Conservation (phyloP, 2,329 filamentous ascomycete species). For the Lanzia echinophila region DNA sequence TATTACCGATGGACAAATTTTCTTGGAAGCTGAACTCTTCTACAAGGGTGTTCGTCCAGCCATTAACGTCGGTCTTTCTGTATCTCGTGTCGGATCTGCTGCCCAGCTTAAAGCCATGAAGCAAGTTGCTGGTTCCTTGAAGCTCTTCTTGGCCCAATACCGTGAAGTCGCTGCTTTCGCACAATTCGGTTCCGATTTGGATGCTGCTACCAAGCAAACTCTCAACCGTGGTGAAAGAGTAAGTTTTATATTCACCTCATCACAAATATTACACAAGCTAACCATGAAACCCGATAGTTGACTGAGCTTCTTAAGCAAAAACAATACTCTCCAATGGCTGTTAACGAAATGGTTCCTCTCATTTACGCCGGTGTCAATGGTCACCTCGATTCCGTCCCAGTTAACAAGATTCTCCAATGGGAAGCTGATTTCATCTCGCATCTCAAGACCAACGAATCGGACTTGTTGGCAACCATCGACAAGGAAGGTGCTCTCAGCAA, state of each 20-base stretch:
- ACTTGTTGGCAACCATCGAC: conserved; percentile 78
- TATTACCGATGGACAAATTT: conserved; percentile 99
- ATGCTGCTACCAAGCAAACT: conserved; percentile 98
- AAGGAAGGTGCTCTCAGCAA: conserved; percentile 96
- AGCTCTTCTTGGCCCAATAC: conserved; percentile 99
- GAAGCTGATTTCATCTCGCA: conserved; percentile 91
- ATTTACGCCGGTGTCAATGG: conserved; percentile 99
- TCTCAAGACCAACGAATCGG: conserved; percentile 84
- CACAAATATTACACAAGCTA: conserved; percentile 19
- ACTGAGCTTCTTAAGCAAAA: conserved; percentile 99
- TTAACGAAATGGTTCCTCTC: conserved; percentile 99
- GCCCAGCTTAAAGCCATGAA: conserved; percentile 99
- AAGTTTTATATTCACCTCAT: conserved; percentile 36
- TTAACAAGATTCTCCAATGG: conserved; percentile 86
- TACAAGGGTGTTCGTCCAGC: conserved; percentile 99
- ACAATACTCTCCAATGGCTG: conserved; percentile 97
- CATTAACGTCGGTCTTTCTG: conserved; percentile 99
- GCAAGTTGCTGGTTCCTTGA: conserved; percentile 98
- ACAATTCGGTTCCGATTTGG: conserved; percentile 99
- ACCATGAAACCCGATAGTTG: conserved; percentile 42
- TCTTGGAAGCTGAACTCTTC: conserved; percentile 98
- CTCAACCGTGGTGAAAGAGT: conserved; percentile 96
- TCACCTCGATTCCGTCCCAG: conserved; percentile 80
- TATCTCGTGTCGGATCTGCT: conserved; percentile 98
- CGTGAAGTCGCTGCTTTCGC: conserved; percentile 99